Evolutionary conservation across 352 stramenopile genomes (phyloP).

Genomic region (Phytophthora pseudosyringae): DNA sequence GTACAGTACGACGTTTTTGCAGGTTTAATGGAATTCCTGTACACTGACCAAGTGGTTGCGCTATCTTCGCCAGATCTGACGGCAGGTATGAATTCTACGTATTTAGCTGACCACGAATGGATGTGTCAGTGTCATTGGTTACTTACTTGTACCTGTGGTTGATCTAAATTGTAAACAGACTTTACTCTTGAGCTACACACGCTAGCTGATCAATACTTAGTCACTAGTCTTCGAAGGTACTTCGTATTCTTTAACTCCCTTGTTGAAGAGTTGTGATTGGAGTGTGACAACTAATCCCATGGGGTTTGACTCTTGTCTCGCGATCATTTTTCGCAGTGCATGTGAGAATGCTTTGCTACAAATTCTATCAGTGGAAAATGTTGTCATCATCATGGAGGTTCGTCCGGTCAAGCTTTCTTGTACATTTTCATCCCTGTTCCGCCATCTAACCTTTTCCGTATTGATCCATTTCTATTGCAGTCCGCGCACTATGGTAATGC

Average conservation of each 20-base stretch:
- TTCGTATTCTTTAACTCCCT: background rate
- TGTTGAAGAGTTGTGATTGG: background rate
- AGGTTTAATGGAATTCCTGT: conserved; percentile 89
- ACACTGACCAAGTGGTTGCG: conserved; percentile 80
- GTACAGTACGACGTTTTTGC: conserved; percentile 79
- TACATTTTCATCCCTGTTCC: background rate
- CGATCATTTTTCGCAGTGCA: conserved; percentile 37
- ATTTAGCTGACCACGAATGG: background rate
- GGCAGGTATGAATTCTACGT: conserved; percentile 37
- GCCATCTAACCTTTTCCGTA: background rate
- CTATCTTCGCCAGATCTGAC: conserved; percentile 45
- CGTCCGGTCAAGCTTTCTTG: background rate
- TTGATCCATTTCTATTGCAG: conserved; percentile 32
- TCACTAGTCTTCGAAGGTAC: conserved; percentile 66
- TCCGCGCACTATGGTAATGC: conserved; percentile 74
- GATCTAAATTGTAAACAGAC: conserved; percentile 36
- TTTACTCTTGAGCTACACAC: conserved; percentile 84
- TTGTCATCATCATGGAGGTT: conserved; percentile 75
- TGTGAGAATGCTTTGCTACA: conserved; percentile 79
- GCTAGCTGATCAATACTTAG: conserved; percentile 89
- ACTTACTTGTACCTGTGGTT: background rate
- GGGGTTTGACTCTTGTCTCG: background rate
- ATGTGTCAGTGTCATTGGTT: background rate
- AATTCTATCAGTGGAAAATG: conserved; percentile 79
- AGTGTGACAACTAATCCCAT: background rate